Conservation (phyloP, 768 basidiomycete genomes). For the Amyloporia xantha region DNA sequence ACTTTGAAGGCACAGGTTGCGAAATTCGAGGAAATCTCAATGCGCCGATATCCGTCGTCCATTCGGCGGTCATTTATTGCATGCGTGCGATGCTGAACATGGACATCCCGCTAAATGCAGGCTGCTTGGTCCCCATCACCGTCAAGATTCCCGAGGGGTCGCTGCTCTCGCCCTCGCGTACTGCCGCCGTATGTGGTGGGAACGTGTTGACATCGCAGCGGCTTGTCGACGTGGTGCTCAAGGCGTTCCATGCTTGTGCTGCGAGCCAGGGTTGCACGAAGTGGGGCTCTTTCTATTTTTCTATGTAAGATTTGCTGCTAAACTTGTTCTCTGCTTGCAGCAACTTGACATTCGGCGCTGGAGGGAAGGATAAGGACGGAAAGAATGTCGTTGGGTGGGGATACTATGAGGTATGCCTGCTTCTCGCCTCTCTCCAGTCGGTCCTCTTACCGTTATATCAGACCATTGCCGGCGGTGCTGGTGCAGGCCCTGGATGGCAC, state of each 20-base stretch:
- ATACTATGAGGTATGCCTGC: conserved; percentile 47
- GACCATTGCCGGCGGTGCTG: conserved; percentile 93
- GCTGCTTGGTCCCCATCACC: conserved; percentile 82
- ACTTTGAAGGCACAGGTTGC: conserved; percentile 79
- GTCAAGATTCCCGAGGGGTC: conserved; percentile 79
- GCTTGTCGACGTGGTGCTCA: conserved; percentile 91
- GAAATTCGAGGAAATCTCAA: conserved; percentile 85
- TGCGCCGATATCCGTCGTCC: conserved; percentile 78
- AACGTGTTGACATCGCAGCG: conserved; percentile 89
- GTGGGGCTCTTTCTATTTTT: too few species aligned
- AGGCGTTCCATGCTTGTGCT: conserved; percentile 86
- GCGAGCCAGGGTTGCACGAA: conserved; percentile 94
- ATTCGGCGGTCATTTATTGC: conserved; percentile 85
- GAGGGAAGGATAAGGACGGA: conserved; percentile 81
- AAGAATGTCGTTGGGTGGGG: conserved; percentile 78
- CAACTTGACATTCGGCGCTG: conserved; percentile 85
- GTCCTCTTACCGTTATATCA: conserved; percentile 21
- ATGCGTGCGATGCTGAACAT: conserved; percentile 80
- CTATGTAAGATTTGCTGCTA: too few species aligned
- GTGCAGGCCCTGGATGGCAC: conserved; percentile 85
- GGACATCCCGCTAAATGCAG: conserved; percentile 91
- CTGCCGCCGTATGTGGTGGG: conserved; percentile 88
- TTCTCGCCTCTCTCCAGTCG: conserved; percentile 1
- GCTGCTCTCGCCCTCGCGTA: conserved; percentile 73
- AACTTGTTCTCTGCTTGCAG: too few species aligned